Evolutionary conservation across 768 basidiomycete species (phyloP).

Genomic region (Auriscalpium vulgare): DNA sequence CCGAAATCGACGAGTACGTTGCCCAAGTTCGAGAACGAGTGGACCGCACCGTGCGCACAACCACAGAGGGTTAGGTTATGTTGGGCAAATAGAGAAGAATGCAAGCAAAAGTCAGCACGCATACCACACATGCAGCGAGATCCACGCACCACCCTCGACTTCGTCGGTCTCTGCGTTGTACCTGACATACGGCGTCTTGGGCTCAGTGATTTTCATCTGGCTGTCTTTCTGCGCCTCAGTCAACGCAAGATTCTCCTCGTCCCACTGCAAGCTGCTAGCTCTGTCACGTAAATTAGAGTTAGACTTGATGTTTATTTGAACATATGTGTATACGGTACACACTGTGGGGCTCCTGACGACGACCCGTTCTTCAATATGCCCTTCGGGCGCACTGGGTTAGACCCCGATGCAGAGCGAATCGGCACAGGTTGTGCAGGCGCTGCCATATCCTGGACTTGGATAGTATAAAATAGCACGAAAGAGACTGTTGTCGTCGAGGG

Average conservation of each 20-base stretch:
- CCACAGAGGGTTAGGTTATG: no score
- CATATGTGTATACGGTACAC: slow-evolving; percentile 18
- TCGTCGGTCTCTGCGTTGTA: slow-evolving; percentile 84
- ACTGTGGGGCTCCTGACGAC: slow-evolving; percentile 33
- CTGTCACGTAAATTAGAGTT: no score
- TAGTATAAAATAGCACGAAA: no score
- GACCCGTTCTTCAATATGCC: slow-evolving; percentile 85
- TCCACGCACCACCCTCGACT: slow-evolving; percentile 65
- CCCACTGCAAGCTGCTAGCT: slow-evolving; percentile 76
- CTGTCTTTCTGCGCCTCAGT: slow-evolving; percentile 95
- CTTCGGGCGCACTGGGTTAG: slow-evolving; percentile 58
- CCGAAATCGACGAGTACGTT: no score
- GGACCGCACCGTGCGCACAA: no score
- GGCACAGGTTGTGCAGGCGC: slow-evolving; percentile 37
- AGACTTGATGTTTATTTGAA: background rate
- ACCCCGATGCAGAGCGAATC: slow-evolving; percentile 51
- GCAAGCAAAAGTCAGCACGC: no score
- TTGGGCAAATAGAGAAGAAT: no score
- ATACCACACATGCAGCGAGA: no score
- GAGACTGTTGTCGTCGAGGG: no score
- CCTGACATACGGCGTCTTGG: slow-evolving; percentile 93
- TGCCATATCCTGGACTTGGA: slow-evolving; percentile 1
- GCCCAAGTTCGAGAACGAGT: no score
- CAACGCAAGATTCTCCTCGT: slow-evolving; percentile 86
- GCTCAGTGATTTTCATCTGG: slow-evolving; percentile 97